Base-by-base conservation (phyloP, 148 eudicot genomes). In the Dysphania ambrosioides region DNA sequence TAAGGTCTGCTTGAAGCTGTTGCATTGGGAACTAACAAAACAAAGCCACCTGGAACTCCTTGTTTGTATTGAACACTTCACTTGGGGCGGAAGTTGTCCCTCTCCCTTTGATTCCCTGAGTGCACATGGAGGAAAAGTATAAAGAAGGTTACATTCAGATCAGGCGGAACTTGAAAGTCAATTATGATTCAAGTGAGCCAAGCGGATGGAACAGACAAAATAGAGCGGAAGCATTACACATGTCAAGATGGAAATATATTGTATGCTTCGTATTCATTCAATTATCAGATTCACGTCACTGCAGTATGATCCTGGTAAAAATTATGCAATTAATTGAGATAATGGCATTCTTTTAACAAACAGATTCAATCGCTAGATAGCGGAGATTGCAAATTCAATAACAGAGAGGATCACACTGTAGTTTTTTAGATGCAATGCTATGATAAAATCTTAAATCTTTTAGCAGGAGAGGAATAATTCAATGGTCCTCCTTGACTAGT, bases 81-180 rank as follows among this genome's bases (percentile, higher is more conserved):
- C 80, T 72, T 81, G 57, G 73, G 70, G 62, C 34, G 57, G 83
- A 76, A 72, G 80, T 64, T 80, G 83, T 76, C 83, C 59, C 44
- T 67, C 70, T 76, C 70, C 70, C 77, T 77, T 81, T 72, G 83
- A 81, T 81, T 81, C 77, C 77, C 71, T 34, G 53, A 35, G 58
- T 0, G 80, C 77, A 72, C 83, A 81, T 77, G 83, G 77, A 73
- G 57, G 74, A 77, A 76, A 72, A 76, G 51, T 66, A 81, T 74
- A 77, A 75, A 61, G 0, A 57, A 63, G 53, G 78, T 60, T 40
- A 69, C 44, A 71, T 26, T 75, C 64, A 70, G 62, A 71, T 64
- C 59, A 59, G 60, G 31, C 27, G 57, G 36, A 34, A 35, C 26
- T 75, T 75, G 21, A 21, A 71, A 49, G 70, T 62, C 70, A 51